Evolutionary conservation across 2,329 filamentous ascomycete genomes (phyloP), one percentile per base, ranked within the genome.

Genomic region (Sporothrix variecibatus): DNA sequence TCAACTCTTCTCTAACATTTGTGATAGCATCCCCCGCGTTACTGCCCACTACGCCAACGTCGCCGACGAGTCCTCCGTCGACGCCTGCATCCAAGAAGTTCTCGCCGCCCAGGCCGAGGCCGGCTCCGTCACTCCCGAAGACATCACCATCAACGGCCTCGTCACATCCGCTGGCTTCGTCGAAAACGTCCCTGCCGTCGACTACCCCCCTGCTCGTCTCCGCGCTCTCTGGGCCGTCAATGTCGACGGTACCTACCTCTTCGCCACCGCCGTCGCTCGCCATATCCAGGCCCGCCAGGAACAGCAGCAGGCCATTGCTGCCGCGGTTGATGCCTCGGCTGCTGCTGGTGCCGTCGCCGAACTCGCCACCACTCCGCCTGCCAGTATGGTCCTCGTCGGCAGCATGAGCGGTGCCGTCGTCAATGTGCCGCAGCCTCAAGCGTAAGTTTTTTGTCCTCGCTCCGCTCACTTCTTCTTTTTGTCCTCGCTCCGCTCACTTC

Each of bases 161-260:
- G 95, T 98, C 79, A 98, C 95, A 34, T 97, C 94, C n/a, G 95
- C 95, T 69, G 95, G 95, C 64, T 97, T 98, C 85, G 96, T 94
- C 17, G 95, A 98, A 86, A 98, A 98, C 86, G 97, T 94, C 80
- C 92, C 97, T 79, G 95, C 95, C 65, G 92, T 95, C 79, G 91
- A 91, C 78, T 98, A 98, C 84, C 95, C 95, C 0, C 90, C 95
- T 78, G 94, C 97, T 78, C 92, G 95, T 77, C 92, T 98, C 83
- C 91, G 95, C 83, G 97, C 97, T 86, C 90, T 98, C 20, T 98
- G 94, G 94, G 91, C 90, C 69, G 95, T 98, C 81, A 97, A 98
- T 78, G 94, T 98, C 1, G 94, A 91, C 79, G 95, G 95, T 28
- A 97, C 95, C 72, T 98, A 97, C 82, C 86, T 97, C 49, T 97